These are phyloP conservation scores for Trichothecium roseum DNA, from an alignment of 2,329 filamentous ascomycete species.

Conservation along the genomic window DNA sequence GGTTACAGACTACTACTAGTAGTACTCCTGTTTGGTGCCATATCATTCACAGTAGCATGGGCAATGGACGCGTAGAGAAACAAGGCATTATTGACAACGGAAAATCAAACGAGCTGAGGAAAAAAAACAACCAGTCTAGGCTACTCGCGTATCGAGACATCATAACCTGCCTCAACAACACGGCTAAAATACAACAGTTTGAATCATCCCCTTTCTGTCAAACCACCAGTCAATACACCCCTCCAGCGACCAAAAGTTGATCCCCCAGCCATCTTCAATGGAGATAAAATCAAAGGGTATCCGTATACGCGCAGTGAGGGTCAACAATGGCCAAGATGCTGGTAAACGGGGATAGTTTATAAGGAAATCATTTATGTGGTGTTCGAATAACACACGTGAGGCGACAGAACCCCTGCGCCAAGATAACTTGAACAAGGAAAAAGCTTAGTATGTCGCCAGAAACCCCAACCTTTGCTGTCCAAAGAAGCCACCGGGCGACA, in stretches of 20 bases:
- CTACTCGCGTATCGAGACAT: conserved; percentile 19
- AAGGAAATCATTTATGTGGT: conserved; percentile 15
- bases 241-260: conserved; percentile 13
- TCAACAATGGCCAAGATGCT: conserved; percentile 4
- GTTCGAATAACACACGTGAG: conserved; percentile 11
- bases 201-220: conserved; percentile 10
- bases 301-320: background rate
- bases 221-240: conserved; percentile 15
- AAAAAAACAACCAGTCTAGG: conserved; percentile 19
- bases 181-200: conserved; percentile 28
- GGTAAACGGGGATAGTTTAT: conserved; percentile 14
- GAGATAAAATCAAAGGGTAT: background rate
- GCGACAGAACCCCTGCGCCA: conserved; percentile 6
- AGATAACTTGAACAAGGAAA: conserved; percentile 1
- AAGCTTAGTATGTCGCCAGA: conserved; percentile 9
- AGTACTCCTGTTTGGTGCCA: too few relatives aligned
- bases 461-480: conserved; percentile 11
- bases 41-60: too few relatives aligned
- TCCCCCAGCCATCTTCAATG: conserved; percentile 20
- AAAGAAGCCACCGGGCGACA: conserved; percentile 7
- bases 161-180: conserved; percentile 20
- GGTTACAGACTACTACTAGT: too few relatives aligned
- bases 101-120: conserved; percentile 29
- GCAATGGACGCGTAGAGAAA: too few relatives aligned
- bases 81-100: conserved; percentile 1